Evolutionary conservation across 1,139 yeast genomes (phyloP), one percentile per base, ranked within the genome.

Genomic region (Kluyveromyces sp.): DNA sequence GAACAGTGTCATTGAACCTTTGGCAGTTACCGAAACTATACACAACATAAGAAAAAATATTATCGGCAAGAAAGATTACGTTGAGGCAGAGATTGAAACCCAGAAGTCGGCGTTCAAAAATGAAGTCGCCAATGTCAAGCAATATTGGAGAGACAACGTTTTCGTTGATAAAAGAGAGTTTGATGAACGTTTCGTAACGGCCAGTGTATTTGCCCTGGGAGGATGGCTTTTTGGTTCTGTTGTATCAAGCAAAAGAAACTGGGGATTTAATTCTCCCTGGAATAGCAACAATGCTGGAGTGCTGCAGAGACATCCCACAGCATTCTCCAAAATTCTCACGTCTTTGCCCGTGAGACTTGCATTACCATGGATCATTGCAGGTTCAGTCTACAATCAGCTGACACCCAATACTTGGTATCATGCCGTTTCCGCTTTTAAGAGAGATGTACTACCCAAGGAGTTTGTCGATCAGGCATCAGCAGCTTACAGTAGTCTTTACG

Each of bases 221-320:
- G 55, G 57, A 4, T 56, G 53, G 36, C 53, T 49, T 36, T 43
- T 51, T 7, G 62, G 63, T 6, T 49, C 56, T 30, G 52, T 60
- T 6, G 13, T 56, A 19, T 51, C 51, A 25, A 56, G 54, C 36
- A 53, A 41, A 22, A 38, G 41, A 11, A 56, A 57, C 40, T 55
- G 60, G 59, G 54, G 56, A n/a, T 41, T 41, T 26, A 20, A 16
- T 12, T 34, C 46, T 13, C 40, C 43, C 12, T 39, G 42, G 20
- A 38, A 39, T 20, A 31, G 29, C 15, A 31, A 39, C 25, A 36
- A 33, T 8, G 40, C 40, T 22, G 36, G 47, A 12, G 3, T 43
- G 13, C 34, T 43, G 19, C 36, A 42, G 13, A 36, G 46, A 22
- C 44, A 45, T 2, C 48, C 50, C 8, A 41, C 52, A 4, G 12